Evolutionary conservation across 495 filamentous ascomycete genomes (phyloP).

Genomic region (Penicillium bialowiezense): DNA sequence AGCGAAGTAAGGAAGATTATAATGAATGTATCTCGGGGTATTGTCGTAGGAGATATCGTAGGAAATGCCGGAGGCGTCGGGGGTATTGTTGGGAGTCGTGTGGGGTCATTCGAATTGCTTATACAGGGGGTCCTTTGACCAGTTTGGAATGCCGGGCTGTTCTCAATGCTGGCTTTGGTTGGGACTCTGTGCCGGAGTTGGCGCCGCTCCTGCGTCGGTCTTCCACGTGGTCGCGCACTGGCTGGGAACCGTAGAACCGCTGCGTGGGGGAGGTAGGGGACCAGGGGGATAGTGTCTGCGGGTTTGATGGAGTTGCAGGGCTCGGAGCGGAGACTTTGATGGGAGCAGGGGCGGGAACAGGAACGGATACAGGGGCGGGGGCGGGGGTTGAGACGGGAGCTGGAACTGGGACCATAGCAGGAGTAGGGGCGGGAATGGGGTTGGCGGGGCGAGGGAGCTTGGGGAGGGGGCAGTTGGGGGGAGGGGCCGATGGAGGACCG

Average conservation of each 20-base stretch:
- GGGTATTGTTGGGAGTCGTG: not conserved
- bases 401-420: too few species aligned
- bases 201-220: constrained; percentile 13
- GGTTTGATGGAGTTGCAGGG: not conserved
- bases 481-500: constrained; percentile 60
- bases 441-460: constrained; percentile 47
- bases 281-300: not conserved
- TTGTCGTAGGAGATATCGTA: not conserved
- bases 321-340: not conserved
- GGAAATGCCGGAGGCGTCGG: not conserved
- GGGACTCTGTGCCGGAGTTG: not conserved
- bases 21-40: constrained; percentile 3
- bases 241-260: constrained; percentile 22
- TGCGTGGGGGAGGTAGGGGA: constrained; percentile 1
- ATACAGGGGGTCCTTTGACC: constrained; percentile 7
- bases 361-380: not conserved
- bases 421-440: not conserved
- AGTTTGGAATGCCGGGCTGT: constrained; percentile 16
- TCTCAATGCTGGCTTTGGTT: not conserved
- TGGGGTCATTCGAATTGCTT: not conserved
- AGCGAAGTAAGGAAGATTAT: not conserved
- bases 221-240: constrained; percentile 14
- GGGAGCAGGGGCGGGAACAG: not conserved
- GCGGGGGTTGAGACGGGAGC: constrained; percentile 4
- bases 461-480: constrained; percentile 61